These are phyloP conservation scores for Metarhizium robertsii DNA, from an alignment of 2,329 filamentous ascomycete genomes.

Conservation along the genomic window DNA sequence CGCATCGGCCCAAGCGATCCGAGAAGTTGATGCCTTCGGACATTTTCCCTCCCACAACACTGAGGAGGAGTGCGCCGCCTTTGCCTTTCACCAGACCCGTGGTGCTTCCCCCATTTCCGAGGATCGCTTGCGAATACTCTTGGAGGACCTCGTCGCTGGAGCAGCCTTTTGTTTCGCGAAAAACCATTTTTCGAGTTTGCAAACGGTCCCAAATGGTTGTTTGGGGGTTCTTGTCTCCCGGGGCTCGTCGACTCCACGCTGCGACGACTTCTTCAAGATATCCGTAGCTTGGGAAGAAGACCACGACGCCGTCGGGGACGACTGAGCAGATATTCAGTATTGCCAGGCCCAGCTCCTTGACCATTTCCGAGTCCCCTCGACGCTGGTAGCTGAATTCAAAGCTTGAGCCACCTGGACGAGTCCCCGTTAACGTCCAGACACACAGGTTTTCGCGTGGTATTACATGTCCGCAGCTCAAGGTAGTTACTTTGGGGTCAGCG, in stretches of 20 bases:
- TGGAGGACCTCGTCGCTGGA: constrained; percentile 62
- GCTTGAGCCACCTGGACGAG: constrained; percentile 30
- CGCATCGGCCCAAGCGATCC: constrained; percentile 77
- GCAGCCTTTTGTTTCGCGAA: constrained; percentile 45
- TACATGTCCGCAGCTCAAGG: constrained; percentile 88
- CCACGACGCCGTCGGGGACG: constrained; percentile 82
- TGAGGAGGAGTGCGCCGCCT: constrained; percentile 70
- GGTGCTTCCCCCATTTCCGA: constrained; percentile 22
- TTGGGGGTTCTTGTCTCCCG: constrained; percentile 13
- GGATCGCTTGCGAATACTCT: constrained; percentile 62
- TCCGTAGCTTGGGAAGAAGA: constrained; percentile 92
- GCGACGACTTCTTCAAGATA: constrained; percentile 70
- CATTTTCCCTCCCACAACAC: constrained; percentile 88
- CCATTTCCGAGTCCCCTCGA: constrained; percentile 58
- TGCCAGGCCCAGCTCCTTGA: constrained; percentile 63
- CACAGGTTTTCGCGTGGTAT: constrained; percentile 76
- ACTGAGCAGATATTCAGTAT: constrained; percentile 62
- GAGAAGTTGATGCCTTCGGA: constrained; percentile 99
- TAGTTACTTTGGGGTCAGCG: constrained; percentile 53
- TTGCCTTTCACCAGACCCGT: constrained; percentile 4
- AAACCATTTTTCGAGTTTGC: constrained; percentile 49
- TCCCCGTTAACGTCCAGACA: constrained; percentile 57
- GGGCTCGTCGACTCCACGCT: constrained; percentile 42
- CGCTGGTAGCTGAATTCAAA: constrained; percentile 88
- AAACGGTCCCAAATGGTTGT: constrained; percentile 51